These are phyloP conservation scores for Multifurca ochricompacta DNA, from an alignment of 768 basidiomycete species.

Conservation along the genomic window DNA sequence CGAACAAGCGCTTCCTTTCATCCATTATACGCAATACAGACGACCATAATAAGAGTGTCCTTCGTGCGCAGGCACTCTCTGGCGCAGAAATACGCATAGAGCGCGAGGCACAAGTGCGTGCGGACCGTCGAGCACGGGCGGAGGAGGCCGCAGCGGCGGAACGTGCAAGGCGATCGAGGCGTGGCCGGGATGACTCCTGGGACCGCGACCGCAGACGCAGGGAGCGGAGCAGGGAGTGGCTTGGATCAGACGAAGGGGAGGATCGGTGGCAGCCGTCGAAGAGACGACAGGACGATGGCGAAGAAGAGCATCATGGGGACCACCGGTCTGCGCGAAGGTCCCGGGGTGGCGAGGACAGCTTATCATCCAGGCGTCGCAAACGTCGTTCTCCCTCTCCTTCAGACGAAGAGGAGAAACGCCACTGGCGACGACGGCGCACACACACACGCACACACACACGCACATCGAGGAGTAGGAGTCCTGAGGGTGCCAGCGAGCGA, in stretches of 20 bases:
- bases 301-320: conserved; percentile 27
- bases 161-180: conserved; percentile 37
- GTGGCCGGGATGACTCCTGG: conserved; percentile 33
- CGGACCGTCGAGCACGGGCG: conserved; percentile 55
- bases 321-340: conserved; percentile 27
- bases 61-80: conserved; percentile 63
- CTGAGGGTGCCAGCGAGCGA: neutral
- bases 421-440: neutral
- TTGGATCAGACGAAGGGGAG: conserved; percentile 32
- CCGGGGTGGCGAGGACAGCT: conserved; percentile 18
- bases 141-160: conserved; percentile 71
- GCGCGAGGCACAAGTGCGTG: conserved; percentile 56
- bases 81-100: conserved; percentile 67
- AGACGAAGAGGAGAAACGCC: conserved; percentile 14
- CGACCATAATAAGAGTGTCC: conserved; percentile 86
- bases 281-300: conserved; percentile 35
- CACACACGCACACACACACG: too few relatives aligned
- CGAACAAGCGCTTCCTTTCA: conserved; percentile 77
- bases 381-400: conserved; percentile 23
- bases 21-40: conserved; percentile 91
- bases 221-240: conserved; percentile 45
- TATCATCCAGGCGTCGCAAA: conserved; percentile 21
- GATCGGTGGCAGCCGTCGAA: conserved; percentile 27
- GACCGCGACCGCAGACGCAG: conserved; percentile 43
- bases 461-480: conserved; percentile 8